Percentiles rank a stretch among this genome's conserved stretches.
Evolutionary conservation across 148 eudicot species (phyloP).

Genomic region (Camellia lanceoleosa): DNA sequence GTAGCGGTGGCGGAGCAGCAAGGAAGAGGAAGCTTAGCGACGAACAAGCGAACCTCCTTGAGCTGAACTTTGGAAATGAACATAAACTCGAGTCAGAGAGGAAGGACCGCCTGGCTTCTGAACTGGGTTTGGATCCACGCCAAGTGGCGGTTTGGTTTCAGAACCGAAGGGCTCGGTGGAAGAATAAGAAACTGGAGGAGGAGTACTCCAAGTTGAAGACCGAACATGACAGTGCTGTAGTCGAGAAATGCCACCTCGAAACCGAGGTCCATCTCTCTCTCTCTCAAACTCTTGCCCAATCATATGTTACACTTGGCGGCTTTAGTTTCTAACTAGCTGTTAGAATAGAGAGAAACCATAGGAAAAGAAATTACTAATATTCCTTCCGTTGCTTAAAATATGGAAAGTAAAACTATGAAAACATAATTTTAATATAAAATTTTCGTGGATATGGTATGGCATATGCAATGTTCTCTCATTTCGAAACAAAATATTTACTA

Average conservation of each 20-base stretch:
- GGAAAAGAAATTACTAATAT: not conserved
- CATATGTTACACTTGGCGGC: not conserved
- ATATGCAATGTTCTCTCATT: too few relatives aligned
- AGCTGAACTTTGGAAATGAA: conserved; percentile 58
- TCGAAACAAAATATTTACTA: too few relatives aligned
- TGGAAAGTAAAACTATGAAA: not conserved
- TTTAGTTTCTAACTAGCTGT: not conserved
- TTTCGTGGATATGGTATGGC: too few relatives aligned
- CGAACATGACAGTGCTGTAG: conserved; percentile 41
- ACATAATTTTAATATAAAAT: too few relatives aligned
- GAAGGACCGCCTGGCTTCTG: conserved; percentile 65
- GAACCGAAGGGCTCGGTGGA: conserved; percentile 86
- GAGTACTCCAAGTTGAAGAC: conserved; percentile 59
- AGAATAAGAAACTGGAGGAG: conserved; percentile 75
- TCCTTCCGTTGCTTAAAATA: not conserved
- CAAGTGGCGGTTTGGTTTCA: conserved; percentile 99
- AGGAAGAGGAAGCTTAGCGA: conserved; percentile 73
- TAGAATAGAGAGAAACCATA: not conserved
- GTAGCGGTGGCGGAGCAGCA: conserved; percentile 13
- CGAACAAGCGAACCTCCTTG: conserved; percentile 58
- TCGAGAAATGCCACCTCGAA: conserved; percentile 73
- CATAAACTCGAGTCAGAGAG: conserved; percentile 83
- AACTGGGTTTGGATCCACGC: conserved; percentile 75
- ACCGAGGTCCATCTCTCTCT: conserved; percentile 40
- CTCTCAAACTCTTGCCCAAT: not conserved